Evolutionary conservation across 169 alveolate genomes (phyloP).

Genomic region (Pseudocohnilembus persalinus): DNA sequence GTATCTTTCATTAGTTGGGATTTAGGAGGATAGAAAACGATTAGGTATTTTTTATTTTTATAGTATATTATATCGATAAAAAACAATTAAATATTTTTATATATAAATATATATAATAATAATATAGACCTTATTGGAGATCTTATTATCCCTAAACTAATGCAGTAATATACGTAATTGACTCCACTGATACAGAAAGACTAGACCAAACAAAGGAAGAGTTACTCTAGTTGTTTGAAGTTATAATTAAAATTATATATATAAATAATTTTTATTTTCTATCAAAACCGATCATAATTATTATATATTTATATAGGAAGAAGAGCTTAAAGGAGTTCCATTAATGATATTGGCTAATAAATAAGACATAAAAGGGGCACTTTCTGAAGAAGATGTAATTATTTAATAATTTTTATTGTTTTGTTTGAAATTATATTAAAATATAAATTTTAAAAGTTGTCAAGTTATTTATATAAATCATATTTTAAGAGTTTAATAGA

Average conservation of each 20-base stretch:
- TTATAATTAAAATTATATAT: no score
- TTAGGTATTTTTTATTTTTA: neutral
- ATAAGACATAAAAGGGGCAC: neutral
- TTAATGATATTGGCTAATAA: neutral
- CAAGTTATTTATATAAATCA: no score
- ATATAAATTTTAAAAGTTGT: no score
- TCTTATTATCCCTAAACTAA: neutral
- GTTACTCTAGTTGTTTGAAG: neutral
- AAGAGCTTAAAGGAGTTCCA: neutral
- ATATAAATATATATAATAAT: no score
- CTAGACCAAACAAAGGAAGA: neutral
- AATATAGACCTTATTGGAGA: neutral
- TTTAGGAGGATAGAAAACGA: neutral
- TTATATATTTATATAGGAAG: neutral
- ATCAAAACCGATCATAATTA: no score
- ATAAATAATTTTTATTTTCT: no score
- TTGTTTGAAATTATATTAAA: no score
- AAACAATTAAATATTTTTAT: no score
- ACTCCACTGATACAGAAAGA: neutral
- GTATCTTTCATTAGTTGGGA: neutral
- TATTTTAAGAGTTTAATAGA: neutral
- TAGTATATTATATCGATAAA: no score
- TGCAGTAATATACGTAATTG: neutral
- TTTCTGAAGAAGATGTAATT: neutral
- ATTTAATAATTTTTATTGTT: no score